These are phyloP conservation scores for Amborella trichopoda DNA, from an alignment of 164 flowering plant species.

Conservation along the genomic window DNA sequence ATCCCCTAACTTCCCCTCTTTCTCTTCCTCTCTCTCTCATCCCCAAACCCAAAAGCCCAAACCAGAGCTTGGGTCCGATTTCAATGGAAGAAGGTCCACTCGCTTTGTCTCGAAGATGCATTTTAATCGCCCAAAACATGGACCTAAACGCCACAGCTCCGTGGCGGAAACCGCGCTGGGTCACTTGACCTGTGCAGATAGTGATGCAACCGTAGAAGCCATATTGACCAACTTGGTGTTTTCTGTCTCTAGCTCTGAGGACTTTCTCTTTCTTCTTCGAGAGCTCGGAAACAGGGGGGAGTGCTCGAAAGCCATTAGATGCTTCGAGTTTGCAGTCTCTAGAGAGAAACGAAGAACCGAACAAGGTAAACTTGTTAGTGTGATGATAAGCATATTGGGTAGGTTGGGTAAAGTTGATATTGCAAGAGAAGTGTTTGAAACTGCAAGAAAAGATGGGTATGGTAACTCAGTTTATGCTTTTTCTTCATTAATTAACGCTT, in stretches of 20 bases:
- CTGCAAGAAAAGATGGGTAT: slow-evolving; percentile 53
- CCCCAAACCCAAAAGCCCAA: too few species aligned
- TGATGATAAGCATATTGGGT: slow-evolving; percentile 84
- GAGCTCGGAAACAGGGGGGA: slow-evolving; percentile 85
- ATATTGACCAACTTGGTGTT: slow-evolving; percentile 33
- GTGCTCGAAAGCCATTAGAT: slow-evolving; percentile 40
- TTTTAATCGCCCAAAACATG: slow-evolving; percentile 50
- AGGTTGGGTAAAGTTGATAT: slow-evolving; percentile 67
- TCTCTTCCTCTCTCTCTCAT: too few species aligned
- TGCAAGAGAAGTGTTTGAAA: slow-evolving; percentile 55
- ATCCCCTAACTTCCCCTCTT: slow-evolving; percentile 10
- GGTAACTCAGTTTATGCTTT: slow-evolving; percentile 84
- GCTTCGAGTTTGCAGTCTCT: slow-evolving; percentile 58
- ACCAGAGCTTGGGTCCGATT: slow-evolving; percentile 46
- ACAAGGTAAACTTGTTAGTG: slow-evolving; percentile 74
- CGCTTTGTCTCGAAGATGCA: slow-evolving; percentile 84
- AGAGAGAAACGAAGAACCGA: slow-evolving; percentile 44
- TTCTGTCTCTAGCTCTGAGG: slow-evolving; percentile 59
- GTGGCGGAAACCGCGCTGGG: slow-evolving; percentile 66
- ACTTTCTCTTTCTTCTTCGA: slow-evolving; percentile 61
- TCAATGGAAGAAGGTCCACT: slow-evolving; percentile 84
- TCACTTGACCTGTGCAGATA: slow-evolving; percentile 22
- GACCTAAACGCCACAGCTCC: slow-evolving; percentile 32
- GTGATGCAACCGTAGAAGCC: slow-evolving; percentile 16
- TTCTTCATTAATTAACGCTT: slow-evolving; percentile 85